These are phyloP conservation scores for Globisporangium megalacanthum DNA, from an alignment of 352 stramenopile genomes.

Conservation along the genomic window DNA sequence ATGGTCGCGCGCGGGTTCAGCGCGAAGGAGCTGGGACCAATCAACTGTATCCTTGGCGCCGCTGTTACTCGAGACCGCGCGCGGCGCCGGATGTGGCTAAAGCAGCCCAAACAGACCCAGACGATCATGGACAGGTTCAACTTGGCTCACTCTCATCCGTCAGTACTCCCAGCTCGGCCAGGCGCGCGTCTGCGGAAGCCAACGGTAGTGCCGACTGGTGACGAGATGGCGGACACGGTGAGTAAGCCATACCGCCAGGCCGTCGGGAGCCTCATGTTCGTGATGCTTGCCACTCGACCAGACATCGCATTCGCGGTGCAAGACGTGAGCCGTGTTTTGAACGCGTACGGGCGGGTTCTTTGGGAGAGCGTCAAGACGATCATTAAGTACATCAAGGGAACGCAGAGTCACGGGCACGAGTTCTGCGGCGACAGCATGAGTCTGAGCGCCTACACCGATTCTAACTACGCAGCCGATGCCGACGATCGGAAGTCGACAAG, in stretches of 20 bases:
- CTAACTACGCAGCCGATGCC: conserved; percentile 6
- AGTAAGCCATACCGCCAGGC: conserved; percentile 14
- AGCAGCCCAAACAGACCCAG: conserved; percentile 2
- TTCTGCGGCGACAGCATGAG: conserved; percentile 3
- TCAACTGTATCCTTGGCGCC: conserved; percentile 3
- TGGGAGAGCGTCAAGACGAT: conserved; percentile 11
- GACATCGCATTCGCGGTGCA: conserved; percentile 13
- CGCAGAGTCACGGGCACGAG: neutral
- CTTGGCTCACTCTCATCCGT: conserved; percentile 4
- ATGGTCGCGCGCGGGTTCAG: conserved; percentile 6
- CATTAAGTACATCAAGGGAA: conserved; percentile 11
- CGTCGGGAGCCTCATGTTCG: conserved; percentile 17
- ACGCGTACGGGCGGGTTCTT: conserved; percentile 3
- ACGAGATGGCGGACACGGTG: conserved; percentile 5
- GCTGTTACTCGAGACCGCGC: conserved; percentile 5
- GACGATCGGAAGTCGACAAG: conserved; percentile 7
- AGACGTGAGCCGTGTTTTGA: conserved; percentile 10
- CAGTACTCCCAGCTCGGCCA: neutral
- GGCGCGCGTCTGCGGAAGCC: conserved; percentile 7
- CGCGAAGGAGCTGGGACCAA: conserved; percentile 7
- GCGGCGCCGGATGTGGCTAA: conserved; percentile 10
- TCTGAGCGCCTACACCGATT: conserved; percentile 1
- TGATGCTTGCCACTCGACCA: conserved; percentile 15
- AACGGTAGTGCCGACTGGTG: neutral
- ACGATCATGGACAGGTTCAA: conserved; percentile 12